phyloP scores from a whole-genome alignment of 345 rosid genomes.

The Rhodomyrtus tomentosa region DNA sequence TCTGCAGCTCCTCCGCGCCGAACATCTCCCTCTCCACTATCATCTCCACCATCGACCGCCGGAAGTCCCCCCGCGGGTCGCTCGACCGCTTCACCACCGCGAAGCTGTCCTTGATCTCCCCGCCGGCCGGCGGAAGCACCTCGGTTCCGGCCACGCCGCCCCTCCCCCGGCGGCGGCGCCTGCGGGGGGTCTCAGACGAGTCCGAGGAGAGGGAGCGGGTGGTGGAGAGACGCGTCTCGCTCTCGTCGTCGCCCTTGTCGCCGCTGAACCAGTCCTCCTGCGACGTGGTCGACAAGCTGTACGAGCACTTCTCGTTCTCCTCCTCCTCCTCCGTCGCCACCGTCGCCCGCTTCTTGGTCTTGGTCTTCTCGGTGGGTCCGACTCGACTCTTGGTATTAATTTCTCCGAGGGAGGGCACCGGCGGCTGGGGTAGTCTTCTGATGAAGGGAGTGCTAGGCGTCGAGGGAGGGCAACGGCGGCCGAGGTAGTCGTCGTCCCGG shows the following conservation, averaged over 20 bases:
- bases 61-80: constrained; percentile 61
- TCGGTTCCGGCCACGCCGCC: constrained; percentile 3
- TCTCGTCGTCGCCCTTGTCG: constrained; percentile 47
- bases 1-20: constrained; percentile 39
- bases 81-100: constrained; percentile 79
- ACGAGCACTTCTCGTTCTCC: background rate
- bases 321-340: background rate
- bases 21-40: constrained; percentile 66
- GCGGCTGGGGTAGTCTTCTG: background rate
- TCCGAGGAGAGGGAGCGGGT: constrained; percentile 44
- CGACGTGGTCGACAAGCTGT: background rate
- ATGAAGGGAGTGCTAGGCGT: background rate
- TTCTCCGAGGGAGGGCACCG: background rate
- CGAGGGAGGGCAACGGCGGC: background rate
- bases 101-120: constrained; percentile 50
- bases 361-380: background rate
- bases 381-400: background rate
- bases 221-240: constrained; percentile 53
- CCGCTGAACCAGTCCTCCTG: constrained; percentile 52
- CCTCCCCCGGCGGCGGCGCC: constrained; percentile 1
- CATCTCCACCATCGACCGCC: constrained; percentile 82
- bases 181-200: constrained; percentile 26
- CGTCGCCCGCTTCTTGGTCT: background rate
- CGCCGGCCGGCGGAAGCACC: constrained; percentile 9
- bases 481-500: background rate